Conservation (phyloP, 2,329 filamentous ascomycete species). For the Sordariomycetes sp. region DNA sequence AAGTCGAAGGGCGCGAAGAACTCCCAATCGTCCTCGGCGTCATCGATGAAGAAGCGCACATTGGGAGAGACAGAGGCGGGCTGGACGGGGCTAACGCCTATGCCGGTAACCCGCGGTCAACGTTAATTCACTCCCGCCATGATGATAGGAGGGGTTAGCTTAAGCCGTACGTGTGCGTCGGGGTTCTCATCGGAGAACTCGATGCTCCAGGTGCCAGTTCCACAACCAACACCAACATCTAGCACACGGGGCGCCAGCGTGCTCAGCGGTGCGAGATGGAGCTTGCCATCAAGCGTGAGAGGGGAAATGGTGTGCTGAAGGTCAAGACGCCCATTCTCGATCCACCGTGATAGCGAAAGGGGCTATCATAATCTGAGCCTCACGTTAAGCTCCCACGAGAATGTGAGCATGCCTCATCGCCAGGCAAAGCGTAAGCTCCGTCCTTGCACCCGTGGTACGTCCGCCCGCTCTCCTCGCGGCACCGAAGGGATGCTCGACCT, state of each 20-base stretch:
- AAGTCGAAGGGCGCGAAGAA: conserved; percentile 24
- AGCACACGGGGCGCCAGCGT: conserved; percentile 11
- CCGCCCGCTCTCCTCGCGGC: conserved; percentile 14
- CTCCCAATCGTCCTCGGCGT: conserved; percentile 25
- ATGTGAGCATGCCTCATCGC: conserved; percentile 1
- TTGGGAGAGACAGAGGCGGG: conserved; percentile 31
- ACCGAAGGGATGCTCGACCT: conserved; percentile 10
- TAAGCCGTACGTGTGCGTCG: conserved; percentile 11
- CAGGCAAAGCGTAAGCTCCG: conserved; percentile 7
- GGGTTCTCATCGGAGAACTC: conserved; percentile 16
- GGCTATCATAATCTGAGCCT: no score
- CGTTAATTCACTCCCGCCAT: background rate
- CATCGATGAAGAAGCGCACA: conserved; percentile 30
- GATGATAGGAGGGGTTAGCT: background rate
- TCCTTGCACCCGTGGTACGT: conserved; percentile 16
- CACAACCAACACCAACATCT: conserved; percentile 18
- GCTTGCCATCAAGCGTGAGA: conserved; percentile 12
- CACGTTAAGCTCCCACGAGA: background rate
- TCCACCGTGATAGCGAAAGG: background rate
- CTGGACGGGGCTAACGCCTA: conserved; percentile 29
- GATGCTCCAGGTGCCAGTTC: conserved; percentile 18
- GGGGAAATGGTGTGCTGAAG: conserved; percentile 15
- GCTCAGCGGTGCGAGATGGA: conserved; percentile 10
- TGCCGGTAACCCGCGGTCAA: conserved; percentile 17
- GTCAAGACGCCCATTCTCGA: conserved; percentile 9